These are phyloP conservation scores for Glycine tomentella DNA, from an alignment of 306 rosid species.

Conservation along the genomic window DNA sequence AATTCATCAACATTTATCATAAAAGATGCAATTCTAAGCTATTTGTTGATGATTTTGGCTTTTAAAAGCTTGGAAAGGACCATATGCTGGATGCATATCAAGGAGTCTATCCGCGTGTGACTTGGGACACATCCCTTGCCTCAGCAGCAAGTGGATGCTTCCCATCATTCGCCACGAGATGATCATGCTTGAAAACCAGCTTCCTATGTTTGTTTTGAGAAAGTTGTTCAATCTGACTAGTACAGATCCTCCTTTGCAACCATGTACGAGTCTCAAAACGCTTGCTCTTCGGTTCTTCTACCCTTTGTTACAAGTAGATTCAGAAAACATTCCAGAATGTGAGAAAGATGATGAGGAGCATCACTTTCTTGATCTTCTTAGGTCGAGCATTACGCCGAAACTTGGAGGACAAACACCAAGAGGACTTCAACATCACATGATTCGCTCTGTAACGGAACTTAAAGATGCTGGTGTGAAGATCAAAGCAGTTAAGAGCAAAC, in stretches of 20 bases:
- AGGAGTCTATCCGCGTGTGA: conserved; percentile 10
- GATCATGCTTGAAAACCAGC: conserved; percentile 63
- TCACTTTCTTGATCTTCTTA: conserved; percentile 57
- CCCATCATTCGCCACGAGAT: conserved; percentile 48
- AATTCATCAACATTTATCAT: no score
- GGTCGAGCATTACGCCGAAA: conserved; percentile 39
- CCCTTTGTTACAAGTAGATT: conserved; percentile 43
- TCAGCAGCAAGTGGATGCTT: conserved; percentile 55
- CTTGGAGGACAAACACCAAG: background rate
- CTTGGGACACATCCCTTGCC: conserved; percentile 16
- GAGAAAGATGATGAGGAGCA: background rate
- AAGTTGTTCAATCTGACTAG: conserved; percentile 46
- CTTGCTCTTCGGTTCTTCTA: conserved; percentile 51
- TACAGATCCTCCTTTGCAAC: rapidly evolving
- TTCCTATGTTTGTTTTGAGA: conserved; percentile 52
- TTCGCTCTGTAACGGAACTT: conserved; percentile 48
- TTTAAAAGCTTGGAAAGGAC: no score
- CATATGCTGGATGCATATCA: no score
- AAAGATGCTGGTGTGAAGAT: conserved; percentile 53
- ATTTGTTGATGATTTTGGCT: conserved; percentile 38
- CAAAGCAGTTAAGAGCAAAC: background rate
- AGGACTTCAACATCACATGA: conserved; percentile 33
- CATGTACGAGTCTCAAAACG: conserved; percentile 31
- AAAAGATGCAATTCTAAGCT: no score
- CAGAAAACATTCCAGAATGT: background rate